Evolutionary conservation across 129 eudicot genomes (phyloP), one percentile per base, ranked within the genome.

Genomic region (Lactuca saligna): DNA sequence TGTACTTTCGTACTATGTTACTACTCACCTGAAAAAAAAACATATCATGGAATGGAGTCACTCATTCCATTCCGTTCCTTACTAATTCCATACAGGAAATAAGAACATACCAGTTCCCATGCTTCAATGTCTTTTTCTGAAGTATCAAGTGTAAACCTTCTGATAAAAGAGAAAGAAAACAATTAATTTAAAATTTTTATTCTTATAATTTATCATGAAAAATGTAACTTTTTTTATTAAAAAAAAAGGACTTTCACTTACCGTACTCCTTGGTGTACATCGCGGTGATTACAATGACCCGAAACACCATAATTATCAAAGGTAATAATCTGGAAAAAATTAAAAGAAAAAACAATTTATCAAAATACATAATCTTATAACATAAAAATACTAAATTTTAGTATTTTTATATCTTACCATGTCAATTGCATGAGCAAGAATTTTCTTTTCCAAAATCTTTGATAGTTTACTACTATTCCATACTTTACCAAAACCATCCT

Each of bases 281-380:
- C 96, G 34, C 95, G 68, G 65, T 92, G 98, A 79, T 92, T 92
- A 77, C 96, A 86, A 65, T 92, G 98, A 53, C 96, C 95, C 11
- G 98, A 92, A 65, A 92, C 91, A 42, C 98, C 98, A 69, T 86
- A 82, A 17, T 75, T 68, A 76, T 92, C 98, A 63, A 92, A 92
- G 15, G 95, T 86, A 59, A 92, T 69, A 60, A 92, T 82, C 98
- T 92, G 85, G 50, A 76, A 80, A 15, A 68, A 66, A 6, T 51
- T 38, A 68, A 32, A 67, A 64, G 59, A 39, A 39, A 25, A 46
- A 33, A 29, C 13, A 65, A 54, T 63, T 31, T 63, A 44, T 59
- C 41, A 59, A 50, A 58, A 11, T 44, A 57, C 29, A 25, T 25
- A 25, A 25, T 25, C 29, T 25, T 25, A 25, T 25, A 25, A 25